Evolutionary conservation across 345 rosid species (phyloP).

Genomic region (Mercurialis annua): DNA sequence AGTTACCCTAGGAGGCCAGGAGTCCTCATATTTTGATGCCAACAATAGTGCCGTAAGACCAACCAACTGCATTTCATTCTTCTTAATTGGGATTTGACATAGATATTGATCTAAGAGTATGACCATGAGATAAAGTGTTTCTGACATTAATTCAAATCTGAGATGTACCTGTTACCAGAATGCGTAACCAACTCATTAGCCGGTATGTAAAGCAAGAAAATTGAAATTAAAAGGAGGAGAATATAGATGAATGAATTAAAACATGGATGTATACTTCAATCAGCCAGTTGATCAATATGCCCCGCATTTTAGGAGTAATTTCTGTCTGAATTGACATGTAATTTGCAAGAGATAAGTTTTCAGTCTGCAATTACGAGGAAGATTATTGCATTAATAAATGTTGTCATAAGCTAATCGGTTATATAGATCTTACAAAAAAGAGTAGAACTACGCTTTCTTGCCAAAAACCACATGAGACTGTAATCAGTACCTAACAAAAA

Average conservation of each 20-base stretch:
- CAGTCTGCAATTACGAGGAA: conserved; percentile 48
- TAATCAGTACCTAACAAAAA: neutral
- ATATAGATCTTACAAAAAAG: no score
- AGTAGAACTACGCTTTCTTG: neutral
- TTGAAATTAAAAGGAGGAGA: conserved; percentile 10
- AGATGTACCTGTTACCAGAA: conserved; percentile 63
- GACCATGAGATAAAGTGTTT: conserved; percentile 89
- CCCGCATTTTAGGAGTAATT: conserved; percentile 69
- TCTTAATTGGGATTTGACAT: conserved; percentile 66
- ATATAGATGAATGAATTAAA: conserved; percentile 7
- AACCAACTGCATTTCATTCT: conserved; percentile 81
- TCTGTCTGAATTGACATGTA: conserved; percentile 62
- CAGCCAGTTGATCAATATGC: conserved; percentile 92
- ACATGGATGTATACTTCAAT: conserved; percentile 60
- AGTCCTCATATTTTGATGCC: conserved; percentile 96
- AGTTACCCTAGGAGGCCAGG: conserved; percentile 92
- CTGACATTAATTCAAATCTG: conserved; percentile 83
- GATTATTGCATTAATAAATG: neutral
- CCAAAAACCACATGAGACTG: neutral
- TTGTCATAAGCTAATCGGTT: neutral
- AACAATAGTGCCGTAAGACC: conserved; percentile 82
- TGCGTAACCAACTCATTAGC: conserved; percentile 3
- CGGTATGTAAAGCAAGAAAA: neutral
- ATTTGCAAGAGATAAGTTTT: conserved; percentile 45
- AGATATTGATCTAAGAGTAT: conserved; percentile 71